phyloP scores from a whole-genome alignment of 345 rosid species.

The Linum tenue region DNA sequence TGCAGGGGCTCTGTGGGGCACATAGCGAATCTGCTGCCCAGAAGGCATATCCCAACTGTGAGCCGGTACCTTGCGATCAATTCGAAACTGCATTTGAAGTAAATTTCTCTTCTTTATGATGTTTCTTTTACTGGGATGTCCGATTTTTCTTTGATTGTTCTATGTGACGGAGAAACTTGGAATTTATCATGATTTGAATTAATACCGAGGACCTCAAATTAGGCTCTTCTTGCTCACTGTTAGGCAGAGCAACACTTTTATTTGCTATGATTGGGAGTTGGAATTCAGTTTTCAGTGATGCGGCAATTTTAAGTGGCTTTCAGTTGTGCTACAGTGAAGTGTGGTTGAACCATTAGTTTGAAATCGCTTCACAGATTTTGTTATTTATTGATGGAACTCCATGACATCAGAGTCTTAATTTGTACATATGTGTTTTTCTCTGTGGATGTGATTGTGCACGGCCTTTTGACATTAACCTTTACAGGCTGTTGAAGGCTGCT shows the following conservation, averaged over 20 bases:
- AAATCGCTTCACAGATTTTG: too few species aligned
- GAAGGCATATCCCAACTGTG: background rate
- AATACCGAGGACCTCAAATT: too few species aligned
- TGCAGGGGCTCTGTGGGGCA: slow-evolving; percentile 1
- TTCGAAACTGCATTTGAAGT: background rate
- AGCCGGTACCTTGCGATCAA: background rate
- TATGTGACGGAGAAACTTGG: background rate
- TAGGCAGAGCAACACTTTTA: too few species aligned
- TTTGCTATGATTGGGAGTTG: too few species aligned
- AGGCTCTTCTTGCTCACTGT: too few species aligned
- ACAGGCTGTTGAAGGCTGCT: background rate
- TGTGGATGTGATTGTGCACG: background rate
- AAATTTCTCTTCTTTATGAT: background rate
- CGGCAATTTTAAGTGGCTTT: too few species aligned
- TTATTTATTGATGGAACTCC: too few species aligned
- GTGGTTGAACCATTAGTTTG: too few species aligned
- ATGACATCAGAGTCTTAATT: too few species aligned
- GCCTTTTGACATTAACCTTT: background rate
- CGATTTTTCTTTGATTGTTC: background rate
- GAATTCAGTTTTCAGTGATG: too few species aligned
- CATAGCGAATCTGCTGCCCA: background rate
- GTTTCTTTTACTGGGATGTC: too few species aligned
- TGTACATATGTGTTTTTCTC: background rate
- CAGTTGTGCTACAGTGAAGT: too few species aligned
- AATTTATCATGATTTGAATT: background rate